Percentiles rank a stretch among this genome's conserved stretches.
Evolutionary conservation across 2,329 filamentous ascomycete species (phyloP).

Genomic region (Gyromitra esculenta): DNA sequence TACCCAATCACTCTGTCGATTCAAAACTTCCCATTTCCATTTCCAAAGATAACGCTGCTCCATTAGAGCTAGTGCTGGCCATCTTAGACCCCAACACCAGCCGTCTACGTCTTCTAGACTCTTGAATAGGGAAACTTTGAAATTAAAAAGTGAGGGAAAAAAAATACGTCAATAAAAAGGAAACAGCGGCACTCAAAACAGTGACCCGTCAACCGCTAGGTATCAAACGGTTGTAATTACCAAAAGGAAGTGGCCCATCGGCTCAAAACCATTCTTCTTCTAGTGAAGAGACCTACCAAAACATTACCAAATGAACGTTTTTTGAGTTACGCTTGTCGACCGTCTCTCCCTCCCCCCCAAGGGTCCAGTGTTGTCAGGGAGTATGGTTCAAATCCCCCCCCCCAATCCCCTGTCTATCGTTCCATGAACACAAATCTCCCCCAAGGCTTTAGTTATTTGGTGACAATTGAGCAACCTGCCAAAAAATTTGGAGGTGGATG

Average conservation of each 20-base stretch:
- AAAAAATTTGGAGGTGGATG: conserved; percentile 1
- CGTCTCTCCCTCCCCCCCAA: conserved; percentile 9
- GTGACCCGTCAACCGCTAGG: conserved; percentile 43
- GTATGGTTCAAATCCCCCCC: not conserved
- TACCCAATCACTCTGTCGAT: conserved; percentile 2
- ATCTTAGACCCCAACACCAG: conserved; percentile 13
- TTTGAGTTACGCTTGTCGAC: conserved; percentile 20
- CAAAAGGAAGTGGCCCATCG: conserved; percentile 32
- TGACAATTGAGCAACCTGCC: conserved; percentile 20
- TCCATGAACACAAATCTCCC: conserved; percentile 11
- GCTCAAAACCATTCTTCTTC: conserved; percentile 38
- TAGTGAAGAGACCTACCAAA: conserved; percentile 30
- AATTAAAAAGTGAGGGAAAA: conserved; percentile 29
- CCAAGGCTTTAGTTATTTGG: conserved; percentile 22
- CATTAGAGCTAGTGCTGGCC: conserved; percentile 14
- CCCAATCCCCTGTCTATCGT: not conserved
- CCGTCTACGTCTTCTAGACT: conserved; percentile 17
- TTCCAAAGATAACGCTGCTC: conserved; percentile 27
- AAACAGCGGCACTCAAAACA: conserved; percentile 44
- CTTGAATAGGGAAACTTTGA: conserved; percentile 31
- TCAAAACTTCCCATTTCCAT: not conserved
- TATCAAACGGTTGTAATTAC: conserved; percentile 43
- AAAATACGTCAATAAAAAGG: conserved; percentile 40
- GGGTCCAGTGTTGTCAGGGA: conserved; percentile 20
- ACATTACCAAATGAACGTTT: conserved; percentile 39